Base-by-base conservation (phyloP, 768 basidiomycete genomes). In the Kwoniella europaea region DNA sequence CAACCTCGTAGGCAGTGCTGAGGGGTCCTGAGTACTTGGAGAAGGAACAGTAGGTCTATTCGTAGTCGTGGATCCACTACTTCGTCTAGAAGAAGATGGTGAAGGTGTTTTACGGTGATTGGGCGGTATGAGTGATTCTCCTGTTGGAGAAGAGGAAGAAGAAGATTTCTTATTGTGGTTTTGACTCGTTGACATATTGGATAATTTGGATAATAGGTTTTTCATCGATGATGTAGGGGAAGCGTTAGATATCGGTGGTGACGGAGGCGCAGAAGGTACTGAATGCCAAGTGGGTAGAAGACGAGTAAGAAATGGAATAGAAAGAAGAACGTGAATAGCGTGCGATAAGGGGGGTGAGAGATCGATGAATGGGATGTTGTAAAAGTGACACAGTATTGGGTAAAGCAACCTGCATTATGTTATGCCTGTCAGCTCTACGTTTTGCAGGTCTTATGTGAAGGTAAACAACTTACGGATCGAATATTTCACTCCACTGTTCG, bases 271-370 rank as follows among this genome's bases (percentile, higher is more conserved):
- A 74, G 58, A 75, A 41, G 74, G 84, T 65, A 66, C 81, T 67
- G 78, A 84, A 35, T 83, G 84, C 77, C 76, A 83, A 52, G 83
- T 86, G 46, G 82, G 80, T 71, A 72, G 72, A 62, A 62, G 81
- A 67, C 70, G 77, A 61, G 74, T 65, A 62, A 86, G 84, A 65
- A 92, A 86, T 54, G 94, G 94, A 67, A 95, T 88, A 43, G 87
- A 88, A 70, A 95, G 91, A 56, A 97, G 87, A 10, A 89, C 86
- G 79, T 97, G 92, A 52, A 96, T 90, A 64, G 90, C 87, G 71
- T 96, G 91, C 0, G 91, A 90, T 43, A 97, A 84, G 0, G 94
- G 93, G 0, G 90, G 84, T 0, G 88, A 85, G 46, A 96, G 85
- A 2, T 88, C 89, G 5, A 88, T 86, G 3, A 87, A 86, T 0